Evolutionary conservation across 2,329 filamentous ascomycete species (phyloP).

Genomic region (Cladorrhinum sp.): DNA sequence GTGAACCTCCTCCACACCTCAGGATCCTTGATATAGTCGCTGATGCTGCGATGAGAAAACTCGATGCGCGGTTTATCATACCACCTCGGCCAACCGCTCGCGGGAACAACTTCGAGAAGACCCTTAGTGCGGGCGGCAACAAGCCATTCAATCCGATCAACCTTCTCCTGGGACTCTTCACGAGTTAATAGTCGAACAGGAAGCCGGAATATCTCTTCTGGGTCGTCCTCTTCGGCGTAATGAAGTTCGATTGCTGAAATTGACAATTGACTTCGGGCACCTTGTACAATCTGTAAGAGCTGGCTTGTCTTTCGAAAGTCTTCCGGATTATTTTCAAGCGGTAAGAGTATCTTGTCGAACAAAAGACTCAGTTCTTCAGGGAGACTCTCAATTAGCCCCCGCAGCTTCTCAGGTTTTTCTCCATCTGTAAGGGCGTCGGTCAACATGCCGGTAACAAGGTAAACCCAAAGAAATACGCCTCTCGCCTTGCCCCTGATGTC

Average conservation of each 20-base stretch:
- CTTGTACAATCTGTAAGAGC: neutral
- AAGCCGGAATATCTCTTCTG: neutral
- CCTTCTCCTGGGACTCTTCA: neutral
- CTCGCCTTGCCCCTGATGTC: neutral
- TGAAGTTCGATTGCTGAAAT: neutral
- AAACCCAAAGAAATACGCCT: slow-evolving; percentile 5
- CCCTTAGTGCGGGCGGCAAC: neutral
- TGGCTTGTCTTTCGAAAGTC: neutral
- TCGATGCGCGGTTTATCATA: neutral
- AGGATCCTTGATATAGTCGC: neutral
- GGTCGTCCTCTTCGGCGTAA: neutral
- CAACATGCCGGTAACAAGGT: neutral
- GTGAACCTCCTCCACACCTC: neutral
- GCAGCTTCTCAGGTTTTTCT: neutral
- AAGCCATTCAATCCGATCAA: neutral
- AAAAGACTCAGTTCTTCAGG: neutral
- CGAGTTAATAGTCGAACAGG: neutral
- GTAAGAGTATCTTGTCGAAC: neutral
- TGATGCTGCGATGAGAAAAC: neutral
- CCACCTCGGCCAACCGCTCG: neutral
- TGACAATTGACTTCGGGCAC: neutral
- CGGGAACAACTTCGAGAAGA: neutral
- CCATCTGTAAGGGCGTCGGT: neutral
- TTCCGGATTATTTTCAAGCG: neutral
- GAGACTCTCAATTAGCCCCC: neutral